A percentile compares a stretch with the other conserved stretches of the same genome.
Conservation (phyloP, 805 yeast genomes). For the Ogataea allantospora region DNA sequence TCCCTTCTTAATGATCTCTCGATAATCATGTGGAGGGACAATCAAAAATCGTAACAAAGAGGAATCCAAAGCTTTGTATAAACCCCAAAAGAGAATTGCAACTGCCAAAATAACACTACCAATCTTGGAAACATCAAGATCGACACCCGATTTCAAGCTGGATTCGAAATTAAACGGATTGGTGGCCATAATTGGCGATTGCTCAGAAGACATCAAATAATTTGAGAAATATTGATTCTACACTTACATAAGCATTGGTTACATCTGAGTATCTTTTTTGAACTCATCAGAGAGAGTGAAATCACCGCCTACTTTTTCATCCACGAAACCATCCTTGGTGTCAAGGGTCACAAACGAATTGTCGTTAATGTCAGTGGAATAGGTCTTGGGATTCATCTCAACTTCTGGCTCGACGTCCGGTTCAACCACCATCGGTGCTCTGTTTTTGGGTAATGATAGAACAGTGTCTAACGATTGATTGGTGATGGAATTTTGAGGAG, state of each 20-base stretch:
- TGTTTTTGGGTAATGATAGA: constrained; percentile 21
- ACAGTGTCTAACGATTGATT: constrained; percentile 25
- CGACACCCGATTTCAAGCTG: not conserved
- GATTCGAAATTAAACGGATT: constrained; percentile 2
- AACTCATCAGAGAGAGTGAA: constrained; percentile 22
- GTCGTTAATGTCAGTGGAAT: constrained; percentile 9
- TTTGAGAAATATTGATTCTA: not conserved
- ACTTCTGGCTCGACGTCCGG: constrained; percentile 5
- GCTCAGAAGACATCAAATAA: constrained; percentile 1
- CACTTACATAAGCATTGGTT: constrained; percentile 3
- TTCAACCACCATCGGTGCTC: not conserved
- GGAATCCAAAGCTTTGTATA: constrained; percentile 21
- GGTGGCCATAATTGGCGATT: not conserved
- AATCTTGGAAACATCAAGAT: not conserved
- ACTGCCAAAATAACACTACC: constrained; percentile 7
- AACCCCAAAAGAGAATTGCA: constrained; percentile 6
- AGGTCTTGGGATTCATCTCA: constrained; percentile 3
- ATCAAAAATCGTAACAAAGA: constrained; percentile 25
- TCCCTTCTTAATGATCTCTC: constrained; percentile 24
- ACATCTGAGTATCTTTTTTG: constrained; percentile 27
- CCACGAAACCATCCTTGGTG: constrained; percentile 19
- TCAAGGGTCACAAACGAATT: constrained; percentile 21
- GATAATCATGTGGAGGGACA: constrained; percentile 31
- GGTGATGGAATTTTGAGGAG: constrained; percentile 19
- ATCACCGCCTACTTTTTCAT: constrained; percentile 27